Evolutionary conservation across 352 stramenopile species (phyloP).

Genomic region (Phytophthora europaea): DNA sequence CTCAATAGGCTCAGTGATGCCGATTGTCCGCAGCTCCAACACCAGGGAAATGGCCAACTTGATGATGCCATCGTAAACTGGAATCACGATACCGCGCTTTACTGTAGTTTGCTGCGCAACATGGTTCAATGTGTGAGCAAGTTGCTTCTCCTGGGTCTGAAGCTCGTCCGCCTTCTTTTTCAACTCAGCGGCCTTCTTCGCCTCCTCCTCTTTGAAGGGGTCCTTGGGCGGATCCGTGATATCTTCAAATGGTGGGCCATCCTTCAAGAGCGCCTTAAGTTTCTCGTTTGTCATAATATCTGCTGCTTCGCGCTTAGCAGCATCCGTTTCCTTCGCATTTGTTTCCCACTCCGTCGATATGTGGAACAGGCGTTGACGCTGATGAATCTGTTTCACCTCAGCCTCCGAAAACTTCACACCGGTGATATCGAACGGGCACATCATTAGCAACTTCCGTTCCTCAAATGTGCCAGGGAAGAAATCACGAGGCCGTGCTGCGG

Average conservation of each 20-base stretch:
- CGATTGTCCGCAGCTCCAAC: conserved; percentile 49
- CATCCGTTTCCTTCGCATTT: conserved; percentile 24
- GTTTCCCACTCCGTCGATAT: conserved; percentile 40
- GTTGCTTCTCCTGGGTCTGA: conserved; percentile 36
- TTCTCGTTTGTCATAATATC: conserved; percentile 37
- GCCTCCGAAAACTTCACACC: conserved; percentile 36
- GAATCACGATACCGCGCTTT: conserved; percentile 61
- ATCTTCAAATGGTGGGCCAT: conserved; percentile 26
- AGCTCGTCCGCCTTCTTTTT: conserved; percentile 28
- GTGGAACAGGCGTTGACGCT: conserved; percentile 45
- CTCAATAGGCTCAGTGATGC: conserved; percentile 57
- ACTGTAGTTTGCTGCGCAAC: conserved; percentile 34
- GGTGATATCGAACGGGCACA: conserved; percentile 56
- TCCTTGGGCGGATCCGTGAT: conserved; percentile 28
- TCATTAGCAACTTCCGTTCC: conserved; percentile 40
- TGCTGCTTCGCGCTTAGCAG: conserved; percentile 28
- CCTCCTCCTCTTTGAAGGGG: conserved; percentile 24
- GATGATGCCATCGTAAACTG: conserved; percentile 57
- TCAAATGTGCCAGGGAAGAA: conserved; percentile 56
- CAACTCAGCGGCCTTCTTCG: conserved; percentile 23
- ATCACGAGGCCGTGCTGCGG: conserved; percentile 40
- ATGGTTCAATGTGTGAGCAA: conserved; percentile 44
- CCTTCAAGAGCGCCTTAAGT: conserved; percentile 21
- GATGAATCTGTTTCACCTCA: conserved; percentile 46
- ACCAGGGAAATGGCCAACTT: conserved; percentile 58